A percentile compares a stretch with the other conserved stretches of the same genome.
phyloP scores from a whole-genome alignment of 2,329 filamentous ascomycete genomes.

The Sporothrix variecibatus region DNA sequence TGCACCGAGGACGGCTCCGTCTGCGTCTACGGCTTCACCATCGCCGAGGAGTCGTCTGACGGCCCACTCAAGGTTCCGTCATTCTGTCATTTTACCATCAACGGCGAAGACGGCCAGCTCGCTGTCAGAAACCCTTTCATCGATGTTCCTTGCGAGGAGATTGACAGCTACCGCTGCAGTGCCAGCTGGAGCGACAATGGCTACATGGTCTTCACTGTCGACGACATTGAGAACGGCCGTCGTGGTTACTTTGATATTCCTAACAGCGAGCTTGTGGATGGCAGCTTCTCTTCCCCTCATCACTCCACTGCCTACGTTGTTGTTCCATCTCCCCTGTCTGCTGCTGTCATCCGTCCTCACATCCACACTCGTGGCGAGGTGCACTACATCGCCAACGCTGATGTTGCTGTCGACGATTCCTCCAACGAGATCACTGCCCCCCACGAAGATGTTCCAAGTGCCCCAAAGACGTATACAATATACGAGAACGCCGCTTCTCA shows the following conservation, averaged over 20 bases:
- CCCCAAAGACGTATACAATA: neutral
- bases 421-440: neutral
- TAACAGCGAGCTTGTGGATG: constrained; percentile 27
- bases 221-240: constrained; percentile 26
- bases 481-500: constrained; percentile 1
- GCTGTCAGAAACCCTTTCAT: constrained; percentile 24
- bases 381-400: neutral
- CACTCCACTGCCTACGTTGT: constrained; percentile 24
- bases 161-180: constrained; percentile 29
- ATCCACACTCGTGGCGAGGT: neutral
- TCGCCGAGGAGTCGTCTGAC: constrained; percentile 21
- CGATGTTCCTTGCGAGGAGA: constrained; percentile 27
- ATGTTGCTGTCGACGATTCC: neutral
- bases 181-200: constrained; percentile 31
- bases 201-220: constrained; percentile 33
- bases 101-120: neutral
- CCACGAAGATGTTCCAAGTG: neutral
- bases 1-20: constrained; percentile 26
- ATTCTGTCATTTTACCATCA: constrained; percentile 27
- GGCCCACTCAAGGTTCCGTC: neutral
- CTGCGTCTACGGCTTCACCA: constrained; percentile 31
- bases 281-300: constrained; percentile 13
- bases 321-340: neutral
- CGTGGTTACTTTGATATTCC: constrained; percentile 34
- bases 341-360: constrained; percentile 16